A percentile compares a stretch with the other conserved stretches of the same genome.
Evolutionary conservation across 2,329 filamentous ascomycete species (phyloP).

Genomic region (Mollisia scopiformis): DNA sequence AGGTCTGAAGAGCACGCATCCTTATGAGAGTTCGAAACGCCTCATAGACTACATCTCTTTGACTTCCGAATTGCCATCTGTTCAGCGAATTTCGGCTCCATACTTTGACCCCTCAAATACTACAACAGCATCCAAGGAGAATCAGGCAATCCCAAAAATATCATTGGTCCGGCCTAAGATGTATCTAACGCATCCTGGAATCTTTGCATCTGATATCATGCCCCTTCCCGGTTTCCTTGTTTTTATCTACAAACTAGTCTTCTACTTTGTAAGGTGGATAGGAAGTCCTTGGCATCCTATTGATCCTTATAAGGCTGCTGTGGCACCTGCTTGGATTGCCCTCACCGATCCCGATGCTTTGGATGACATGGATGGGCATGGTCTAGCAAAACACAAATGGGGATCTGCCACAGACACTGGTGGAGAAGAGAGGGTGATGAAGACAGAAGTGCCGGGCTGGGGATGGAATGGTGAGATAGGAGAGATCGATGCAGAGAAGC

Average conservation of each 20-base stretch:
- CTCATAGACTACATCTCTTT: slow-evolving; percentile 84
- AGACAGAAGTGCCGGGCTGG: slow-evolving; percentile 87
- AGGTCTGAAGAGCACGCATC: slow-evolving; percentile 57
- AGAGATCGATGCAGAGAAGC: slow-evolving; percentile 40
- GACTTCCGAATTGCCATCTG: slow-evolving; percentile 68
- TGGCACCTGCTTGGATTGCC: slow-evolving; percentile 76
- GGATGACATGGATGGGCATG: slow-evolving; percentile 51
- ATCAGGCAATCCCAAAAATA: slow-evolving; percentile 11
- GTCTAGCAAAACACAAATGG: slow-evolving; percentile 74
- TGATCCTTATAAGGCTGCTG: slow-evolving; percentile 76
- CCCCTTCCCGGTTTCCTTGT: slow-evolving; percentile 72
- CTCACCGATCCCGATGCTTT: slow-evolving; percentile 67
- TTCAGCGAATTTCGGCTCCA: slow-evolving; percentile 55
- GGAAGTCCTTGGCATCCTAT: slow-evolving; percentile 90
- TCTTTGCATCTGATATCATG: slow-evolving; percentile 82
- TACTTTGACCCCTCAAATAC: slow-evolving; percentile 53
- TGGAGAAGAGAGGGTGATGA: slow-evolving; percentile 65
- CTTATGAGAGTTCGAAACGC: slow-evolving; percentile 89
- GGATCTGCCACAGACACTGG: slow-evolving; percentile 69
- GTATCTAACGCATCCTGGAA: slow-evolving; percentile 84
- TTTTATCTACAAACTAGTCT: slow-evolving; percentile 67
- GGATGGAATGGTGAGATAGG: slow-evolving; percentile 66
- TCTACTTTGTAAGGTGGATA: slow-evolving; percentile 73
- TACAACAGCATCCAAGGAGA: slow-evolving; percentile 23
- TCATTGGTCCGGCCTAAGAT: slow-evolving; percentile 57